Conservation (phyloP, 208 protist species). For the Angomonas deanei region DNA sequence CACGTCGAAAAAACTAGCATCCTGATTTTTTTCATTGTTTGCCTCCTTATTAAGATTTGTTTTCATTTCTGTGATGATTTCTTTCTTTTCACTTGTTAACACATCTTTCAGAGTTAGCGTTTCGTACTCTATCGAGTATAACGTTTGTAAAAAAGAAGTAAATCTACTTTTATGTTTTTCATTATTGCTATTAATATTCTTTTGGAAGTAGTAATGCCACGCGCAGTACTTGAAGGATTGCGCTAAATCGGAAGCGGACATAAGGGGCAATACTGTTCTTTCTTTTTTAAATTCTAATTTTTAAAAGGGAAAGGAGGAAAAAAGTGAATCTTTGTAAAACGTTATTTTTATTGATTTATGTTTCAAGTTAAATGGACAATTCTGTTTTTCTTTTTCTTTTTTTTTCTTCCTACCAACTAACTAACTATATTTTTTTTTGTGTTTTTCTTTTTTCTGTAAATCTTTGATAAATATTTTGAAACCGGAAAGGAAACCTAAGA, state of each 20-base stretch:
- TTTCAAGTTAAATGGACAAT: neutral
- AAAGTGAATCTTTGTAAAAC: neutral
- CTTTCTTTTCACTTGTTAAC: neutral
- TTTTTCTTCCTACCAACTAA: neutral
- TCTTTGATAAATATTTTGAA: neutral
- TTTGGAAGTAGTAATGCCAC: slow-evolving; percentile 3
- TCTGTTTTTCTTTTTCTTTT: neutral
- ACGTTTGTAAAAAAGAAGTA: neutral
- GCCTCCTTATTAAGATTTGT: neutral
- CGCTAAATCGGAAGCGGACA: neutral
- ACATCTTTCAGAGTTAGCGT: neutral
- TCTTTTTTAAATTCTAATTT: neutral
- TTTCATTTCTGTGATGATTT: neutral
- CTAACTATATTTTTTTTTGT: neutral
- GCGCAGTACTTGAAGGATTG: neutral
- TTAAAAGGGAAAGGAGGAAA: slow-evolving; percentile 1
- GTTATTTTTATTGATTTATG: neutral
- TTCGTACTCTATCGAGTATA: neutral
- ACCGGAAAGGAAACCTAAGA: no score
- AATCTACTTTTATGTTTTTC: neutral
- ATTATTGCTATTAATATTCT: neutral
- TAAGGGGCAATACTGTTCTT: neutral
- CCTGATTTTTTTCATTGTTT: neutral
- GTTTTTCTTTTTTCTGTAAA: no score
- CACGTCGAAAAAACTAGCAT: no score